Evolutionary conservation across 495 filamentous ascomycete genomes (phyloP), one percentile per base, ranked within the genome.

Genomic region (Penicillium manginii): DNA sequence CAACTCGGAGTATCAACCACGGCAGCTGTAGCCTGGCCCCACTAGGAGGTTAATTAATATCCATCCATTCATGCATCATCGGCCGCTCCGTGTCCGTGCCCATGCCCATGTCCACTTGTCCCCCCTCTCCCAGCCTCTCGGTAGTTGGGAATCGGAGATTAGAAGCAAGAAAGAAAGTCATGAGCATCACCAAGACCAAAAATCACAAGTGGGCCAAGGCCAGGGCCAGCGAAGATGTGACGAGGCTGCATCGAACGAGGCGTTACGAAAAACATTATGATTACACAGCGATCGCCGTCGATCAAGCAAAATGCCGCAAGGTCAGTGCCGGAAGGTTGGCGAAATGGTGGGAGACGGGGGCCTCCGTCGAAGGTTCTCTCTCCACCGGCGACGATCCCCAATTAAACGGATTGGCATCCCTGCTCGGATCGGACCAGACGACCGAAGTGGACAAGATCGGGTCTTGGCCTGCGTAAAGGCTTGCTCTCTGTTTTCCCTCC

Each of bases 41-140:
- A 57, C 55, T 11, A 39, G 23, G 55, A 57, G 59, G 40, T 43
- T 43, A 43, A 43, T 43, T 43, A 43, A 43, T 43, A 43, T 43
- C 40, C 26, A 29, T 29, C 40, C 40, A 43, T 43, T 47, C 58
- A 67, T 64, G 61, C 62, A 67, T 50, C 52, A 40, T 60, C 65
- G 65, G 62, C 51, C 53, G 23, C 59, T 49, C 62, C 59, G 59
- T 62, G 60, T 67, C 64, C 53, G 64, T 61, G 61, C 61, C 32
- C 11, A 29, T 61, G 61, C 61, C 32, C 11, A 29, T 29, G 26
- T 29, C 26, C 18, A 37, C 33, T 47, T 21, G 37, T 42, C 39
- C 31, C 37, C 45, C 52, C 58, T 54, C 32, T 46, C 50, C 54
- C 55, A 22, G 12, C 31, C 45, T 37, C 23, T 61, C 53, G 59